Conservation (phyloP, 2,329 filamentous ascomycete genomes). For the Mollisia scopiformis region DNA sequence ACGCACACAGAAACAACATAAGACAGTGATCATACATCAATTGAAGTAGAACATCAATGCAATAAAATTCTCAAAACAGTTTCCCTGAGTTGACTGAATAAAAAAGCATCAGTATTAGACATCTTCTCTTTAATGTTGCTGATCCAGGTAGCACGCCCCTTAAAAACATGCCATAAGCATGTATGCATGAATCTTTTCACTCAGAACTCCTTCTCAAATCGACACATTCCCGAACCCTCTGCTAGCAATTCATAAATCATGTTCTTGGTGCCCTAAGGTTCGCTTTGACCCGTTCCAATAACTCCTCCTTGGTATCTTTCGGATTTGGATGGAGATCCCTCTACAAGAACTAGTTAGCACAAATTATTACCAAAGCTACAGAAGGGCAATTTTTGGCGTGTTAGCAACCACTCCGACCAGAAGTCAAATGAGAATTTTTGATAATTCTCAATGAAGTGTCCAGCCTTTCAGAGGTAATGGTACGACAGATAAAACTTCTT, state of each 20-base stretch:
- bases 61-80: not conserved
- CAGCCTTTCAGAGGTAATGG: too few species aligned
- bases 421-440: not conserved
- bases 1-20: too few species aligned
- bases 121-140: too few species aligned
- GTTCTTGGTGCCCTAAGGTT: constrained; percentile 56
- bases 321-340: constrained; percentile 64
- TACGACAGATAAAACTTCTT: too few species aligned
- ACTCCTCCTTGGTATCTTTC: constrained; percentile 62
- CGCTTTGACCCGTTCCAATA: constrained; percentile 70
- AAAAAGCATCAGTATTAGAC: too few species aligned
- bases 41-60: not conserved
- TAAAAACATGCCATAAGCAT: too few species aligned
- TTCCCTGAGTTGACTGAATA: too few species aligned
- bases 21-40: not conserved
- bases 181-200: too few species aligned
- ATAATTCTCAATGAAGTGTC: too few species aligned
- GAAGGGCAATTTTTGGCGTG: not conserved
- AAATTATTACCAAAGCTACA: not conserved
- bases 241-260: constrained; percentile 17
- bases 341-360: constrained; percentile 43
- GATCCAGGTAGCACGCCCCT: too few species aligned
- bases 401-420: too few species aligned
- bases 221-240: not conserved
- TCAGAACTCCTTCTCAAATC: too few species aligned